These are phyloP conservation scores for Candida coleopterorum DNA, from an alignment of 805 yeast species.

Conservation along the genomic window DNA sequence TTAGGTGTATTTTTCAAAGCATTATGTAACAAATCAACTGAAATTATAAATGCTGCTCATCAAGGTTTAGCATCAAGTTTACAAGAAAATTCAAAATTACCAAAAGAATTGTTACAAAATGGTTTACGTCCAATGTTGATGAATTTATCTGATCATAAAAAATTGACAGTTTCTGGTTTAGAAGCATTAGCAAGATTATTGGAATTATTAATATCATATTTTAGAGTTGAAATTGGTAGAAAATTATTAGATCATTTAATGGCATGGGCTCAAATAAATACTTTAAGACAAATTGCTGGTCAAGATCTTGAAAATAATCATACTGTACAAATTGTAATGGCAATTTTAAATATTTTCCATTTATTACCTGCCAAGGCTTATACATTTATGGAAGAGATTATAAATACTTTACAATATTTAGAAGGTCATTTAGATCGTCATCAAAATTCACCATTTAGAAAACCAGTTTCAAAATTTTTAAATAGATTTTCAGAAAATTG, in stretches of 20 bases:
- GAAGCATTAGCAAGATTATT: slow-evolving; percentile 86
- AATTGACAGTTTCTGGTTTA: slow-evolving; percentile 80
- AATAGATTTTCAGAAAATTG: slow-evolving; percentile 78
- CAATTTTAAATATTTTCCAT: slow-evolving; percentile 88
- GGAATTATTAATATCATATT: slow-evolving; percentile 84
- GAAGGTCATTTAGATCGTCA: slow-evolving; percentile 83
- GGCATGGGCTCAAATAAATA: slow-evolving; percentile 91
- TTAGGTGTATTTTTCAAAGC: slow-evolving; percentile 94
- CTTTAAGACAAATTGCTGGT: slow-evolving; percentile 69
- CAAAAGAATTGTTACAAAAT: slow-evolving; percentile 90
- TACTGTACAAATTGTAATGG: slow-evolving; percentile 81
- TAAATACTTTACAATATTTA: slow-evolving; percentile 67
- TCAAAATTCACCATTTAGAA: slow-evolving; percentile 82
- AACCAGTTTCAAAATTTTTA: slow-evolving; percentile 83
- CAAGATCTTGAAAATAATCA: slow-evolving; percentile 77
- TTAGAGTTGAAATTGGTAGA: slow-evolving; percentile 94
- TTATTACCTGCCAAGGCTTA: slow-evolving; percentile 88
- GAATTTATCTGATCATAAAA: slow-evolving; percentile 91
- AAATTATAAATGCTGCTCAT: slow-evolving; percentile 91
- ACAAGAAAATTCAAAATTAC: slow-evolving; percentile 81
- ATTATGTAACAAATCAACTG: slow-evolving; percentile 75
- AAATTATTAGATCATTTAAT: slow-evolving; percentile 87
- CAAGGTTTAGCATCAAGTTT: slow-evolving; percentile 79
- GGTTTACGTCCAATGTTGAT: slow-evolving; percentile 93
- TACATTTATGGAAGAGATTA: slow-evolving; percentile 83